Conservation (phyloP, 2,329 filamentous ascomycete species). For the Tolypocladium nubicola region DNA sequence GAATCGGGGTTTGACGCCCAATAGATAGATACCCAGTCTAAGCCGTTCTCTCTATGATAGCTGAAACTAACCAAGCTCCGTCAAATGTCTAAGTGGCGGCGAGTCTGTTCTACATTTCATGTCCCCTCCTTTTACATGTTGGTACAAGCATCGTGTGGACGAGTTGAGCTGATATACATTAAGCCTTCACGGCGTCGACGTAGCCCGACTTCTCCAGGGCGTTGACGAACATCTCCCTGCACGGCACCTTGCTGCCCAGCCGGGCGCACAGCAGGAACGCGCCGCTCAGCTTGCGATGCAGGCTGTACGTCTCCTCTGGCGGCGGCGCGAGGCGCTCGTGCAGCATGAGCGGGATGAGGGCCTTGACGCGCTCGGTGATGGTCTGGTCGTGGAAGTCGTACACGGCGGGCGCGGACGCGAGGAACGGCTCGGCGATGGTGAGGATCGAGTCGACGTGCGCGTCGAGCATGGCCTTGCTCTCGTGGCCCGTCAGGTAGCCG, state of each 20-base stretch:
- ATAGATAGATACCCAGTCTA: not conserved
- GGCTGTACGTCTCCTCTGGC: conserved; percentile 92
- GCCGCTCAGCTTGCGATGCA: conserved; percentile 91
- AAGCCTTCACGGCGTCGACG: conserved; percentile 2
- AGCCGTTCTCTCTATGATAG: not conserved
- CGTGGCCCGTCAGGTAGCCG: conserved; percentile 86
- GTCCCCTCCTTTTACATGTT: not conserved
- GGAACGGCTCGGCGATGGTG: conserved; percentile 87
- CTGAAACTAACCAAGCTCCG: not conserved
- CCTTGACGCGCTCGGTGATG: conserved; percentile 86
- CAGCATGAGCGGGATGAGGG: conserved; percentile 86
- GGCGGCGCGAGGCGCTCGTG: conserved; percentile 79
- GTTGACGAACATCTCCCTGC: conserved; percentile 66
- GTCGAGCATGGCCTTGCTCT: conserved; percentile 76
- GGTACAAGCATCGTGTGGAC: not conserved
- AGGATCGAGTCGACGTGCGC: conserved; percentile 83
- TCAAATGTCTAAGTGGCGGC: not conserved
- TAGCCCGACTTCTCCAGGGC: conserved; percentile 31
- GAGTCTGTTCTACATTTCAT: not conserved
- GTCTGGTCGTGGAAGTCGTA: conserved; percentile 95
- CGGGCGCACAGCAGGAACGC: conserved; percentile 87
- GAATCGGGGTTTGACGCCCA: not conserved
- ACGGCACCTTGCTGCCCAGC: conserved; percentile 72
- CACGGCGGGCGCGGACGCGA: conserved; percentile 60
- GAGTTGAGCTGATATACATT: not conserved